phyloP scores from a whole-genome alignment of 2,329 filamentous ascomycete species.

The Ophiognomonia clavigignenti-juglandacearum region DNA sequence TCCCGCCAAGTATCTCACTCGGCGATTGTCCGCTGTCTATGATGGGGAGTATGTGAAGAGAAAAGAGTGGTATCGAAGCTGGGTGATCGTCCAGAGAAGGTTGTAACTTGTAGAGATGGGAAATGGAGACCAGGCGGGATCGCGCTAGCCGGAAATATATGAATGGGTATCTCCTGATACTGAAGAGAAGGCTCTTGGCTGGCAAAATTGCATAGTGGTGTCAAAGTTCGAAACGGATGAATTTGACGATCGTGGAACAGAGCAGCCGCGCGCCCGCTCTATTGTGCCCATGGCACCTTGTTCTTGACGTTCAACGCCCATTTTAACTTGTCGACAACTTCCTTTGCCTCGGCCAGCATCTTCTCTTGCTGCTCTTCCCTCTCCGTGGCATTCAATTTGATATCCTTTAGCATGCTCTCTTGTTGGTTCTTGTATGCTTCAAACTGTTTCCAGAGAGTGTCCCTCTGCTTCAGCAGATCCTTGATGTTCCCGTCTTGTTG shows the following conservation, averaged over 20 bases:
- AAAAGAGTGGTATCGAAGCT: conserved; percentile 7
- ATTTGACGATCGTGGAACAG: background rate
- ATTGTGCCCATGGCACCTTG: conserved; percentile 52
- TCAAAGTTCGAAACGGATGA: no score
- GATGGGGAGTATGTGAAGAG: conserved; percentile 10
- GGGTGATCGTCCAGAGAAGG: background rate
- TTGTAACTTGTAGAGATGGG: no score
- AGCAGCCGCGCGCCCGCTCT: conserved; percentile 16
- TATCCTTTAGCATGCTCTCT: conserved; percentile 53
- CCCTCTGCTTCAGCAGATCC: conserved; percentile 55
- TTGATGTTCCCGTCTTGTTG: conserved; percentile 68
- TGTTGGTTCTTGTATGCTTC: conserved; percentile 61
- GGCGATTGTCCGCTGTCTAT: no score
- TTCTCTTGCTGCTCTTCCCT: conserved; percentile 58
- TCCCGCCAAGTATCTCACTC: no score
- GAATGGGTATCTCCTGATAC: conserved; percentile 10
- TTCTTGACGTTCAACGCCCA: conserved; percentile 69
- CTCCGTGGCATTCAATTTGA: conserved; percentile 51
- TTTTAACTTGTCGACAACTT: conserved; percentile 62
- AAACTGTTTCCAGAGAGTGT: conserved; percentile 55
- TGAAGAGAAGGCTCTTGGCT: background rate
- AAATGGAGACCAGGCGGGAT: no score
- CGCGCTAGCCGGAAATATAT: no score
- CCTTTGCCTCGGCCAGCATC: conserved; percentile 52
- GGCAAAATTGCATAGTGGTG: no score